Percentiles rank a stretch among this genome's conserved stretches.
Conservation (phyloP, 208 protist genomes). For the Angomonas deanei region DNA sequence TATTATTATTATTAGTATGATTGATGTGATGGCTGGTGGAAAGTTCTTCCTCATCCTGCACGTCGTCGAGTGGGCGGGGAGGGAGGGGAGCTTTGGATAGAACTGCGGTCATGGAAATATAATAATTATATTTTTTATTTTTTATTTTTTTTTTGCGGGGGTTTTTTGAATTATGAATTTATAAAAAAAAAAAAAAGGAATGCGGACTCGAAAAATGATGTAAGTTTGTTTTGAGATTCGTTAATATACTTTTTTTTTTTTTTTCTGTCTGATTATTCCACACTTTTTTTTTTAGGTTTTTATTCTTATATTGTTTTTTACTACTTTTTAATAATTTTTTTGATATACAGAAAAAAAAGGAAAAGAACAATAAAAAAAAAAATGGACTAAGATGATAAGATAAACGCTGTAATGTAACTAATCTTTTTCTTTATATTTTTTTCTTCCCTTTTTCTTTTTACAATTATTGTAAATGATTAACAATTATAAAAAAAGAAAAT, state of each 20-base stretch:
- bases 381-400: background rate
- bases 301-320: slow-evolving; percentile 7
- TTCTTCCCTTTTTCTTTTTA: slow-evolving; percentile 9
- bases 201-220: too few species aligned
- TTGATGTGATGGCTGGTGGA: too few species aligned
- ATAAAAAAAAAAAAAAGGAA: background rate
- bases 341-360: slow-evolving; percentile 8
- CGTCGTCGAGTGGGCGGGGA: too few species aligned
- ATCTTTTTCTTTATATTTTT: background rate
- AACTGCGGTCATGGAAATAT: too few species aligned
- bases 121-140: too few species aligned
- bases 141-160: too few species aligned
- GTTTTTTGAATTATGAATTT: too few species aligned
- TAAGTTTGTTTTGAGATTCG: too few species aligned
- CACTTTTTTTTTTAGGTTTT: slow-evolving; percentile 10
- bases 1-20: too few species aligned
- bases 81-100: too few species aligned
- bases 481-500: slow-evolving; percentile 3
- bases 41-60: too few species aligned
- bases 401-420: background rate
- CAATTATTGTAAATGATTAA: background rate
- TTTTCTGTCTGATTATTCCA: slow-evolving; percentile 7
- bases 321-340: slow-evolving; percentile 6
- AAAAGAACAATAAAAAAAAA: slow-evolving; percentile 9
- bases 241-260: slow-evolving; percentile 13